phyloP scores from a whole-genome alignment of 2,329 filamentous ascomycete species.

The Ciborinia camelliae region DNA sequence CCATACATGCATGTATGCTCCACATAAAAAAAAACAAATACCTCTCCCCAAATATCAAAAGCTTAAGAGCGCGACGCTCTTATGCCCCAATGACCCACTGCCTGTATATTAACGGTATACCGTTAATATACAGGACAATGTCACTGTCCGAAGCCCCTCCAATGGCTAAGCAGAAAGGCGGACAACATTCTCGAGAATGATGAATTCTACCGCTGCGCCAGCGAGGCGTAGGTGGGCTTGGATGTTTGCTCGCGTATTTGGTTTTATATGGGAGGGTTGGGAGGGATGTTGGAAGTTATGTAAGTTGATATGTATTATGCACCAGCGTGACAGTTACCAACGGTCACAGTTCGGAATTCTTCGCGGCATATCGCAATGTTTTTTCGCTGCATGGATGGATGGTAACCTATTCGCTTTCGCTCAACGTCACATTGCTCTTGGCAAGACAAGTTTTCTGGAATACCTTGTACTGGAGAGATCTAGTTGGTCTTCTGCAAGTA shows the following conservation, averaged over 20 bases:
- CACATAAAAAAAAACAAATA: background rate
- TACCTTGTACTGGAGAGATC: background rate
- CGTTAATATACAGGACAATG: background rate
- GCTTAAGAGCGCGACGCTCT: background rate
- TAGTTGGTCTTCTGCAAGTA: no score
- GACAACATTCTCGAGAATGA: background rate
- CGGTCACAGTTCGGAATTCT: background rate
- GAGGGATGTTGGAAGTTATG: background rate
- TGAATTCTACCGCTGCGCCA: background rate
- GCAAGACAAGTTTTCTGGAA: no score
- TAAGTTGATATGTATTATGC: no score
- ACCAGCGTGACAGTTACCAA: background rate
- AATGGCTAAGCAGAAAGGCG: conserved; percentile 3
- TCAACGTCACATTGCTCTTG: background rate
- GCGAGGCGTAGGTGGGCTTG: background rate
- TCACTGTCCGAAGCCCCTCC: background rate
- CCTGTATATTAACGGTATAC: background rate
- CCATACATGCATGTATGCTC: no score
- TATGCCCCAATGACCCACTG: background rate
- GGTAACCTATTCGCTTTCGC: background rate
- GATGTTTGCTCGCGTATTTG: background rate
- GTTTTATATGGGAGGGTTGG: background rate
- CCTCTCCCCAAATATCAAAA: background rate
- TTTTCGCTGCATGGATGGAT: background rate
- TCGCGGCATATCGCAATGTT: background rate